These are phyloP conservation scores for Calcarisporium arbuscula DNA, from an alignment of 2,329 filamentous ascomycete species.

Conservation along the genomic window DNA sequence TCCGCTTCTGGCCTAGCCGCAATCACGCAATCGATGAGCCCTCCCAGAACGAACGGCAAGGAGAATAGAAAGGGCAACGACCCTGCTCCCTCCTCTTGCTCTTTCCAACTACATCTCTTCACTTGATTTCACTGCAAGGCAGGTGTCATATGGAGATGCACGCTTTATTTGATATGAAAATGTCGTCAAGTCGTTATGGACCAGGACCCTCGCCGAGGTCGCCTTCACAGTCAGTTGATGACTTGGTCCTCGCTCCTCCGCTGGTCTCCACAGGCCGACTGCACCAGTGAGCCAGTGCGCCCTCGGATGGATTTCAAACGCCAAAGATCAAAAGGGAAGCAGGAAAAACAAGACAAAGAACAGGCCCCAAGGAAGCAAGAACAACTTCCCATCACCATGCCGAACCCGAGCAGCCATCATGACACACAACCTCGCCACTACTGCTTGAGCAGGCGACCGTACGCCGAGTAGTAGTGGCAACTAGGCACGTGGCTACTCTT, in stretches of 20 bases:
- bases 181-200: slow-evolving; percentile 11
- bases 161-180: slow-evolving; percentile 15
- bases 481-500: slow-evolving; percentile 65
- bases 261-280: neutral
- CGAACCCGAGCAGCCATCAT: no score
- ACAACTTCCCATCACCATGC: slow-evolving; percentile 5
- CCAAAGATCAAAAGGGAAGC: slow-evolving; percentile 4
- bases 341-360: slow-evolving; percentile 1
- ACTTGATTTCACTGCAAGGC: slow-evolving; percentile 3
- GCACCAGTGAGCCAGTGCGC: neutral
- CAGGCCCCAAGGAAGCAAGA: no score
- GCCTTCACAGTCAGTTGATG: no score
- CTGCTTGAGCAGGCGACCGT: slow-evolving; percentile 42
- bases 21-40: slow-evolving; percentile 26
- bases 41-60: slow-evolving; percentile 12
- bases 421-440: slow-evolving; percentile 10
- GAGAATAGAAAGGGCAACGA: slow-evolving; percentile 14
- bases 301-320: slow-evolving; percentile 8
- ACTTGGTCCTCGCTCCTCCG: no score
- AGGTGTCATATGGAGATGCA: slow-evolving; percentile 6
- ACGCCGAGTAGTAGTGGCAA: slow-evolving; percentile 64
- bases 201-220: no score
- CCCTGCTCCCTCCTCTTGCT: slow-evolving; percentile 9
- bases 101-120: slow-evolving; percentile 14
- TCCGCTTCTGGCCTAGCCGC: slow-evolving; percentile 18